Evolutionary conservation across 2,329 filamentous ascomycete species (phyloP).

Genomic region (Thielaviopsis ethacetica): DNA sequence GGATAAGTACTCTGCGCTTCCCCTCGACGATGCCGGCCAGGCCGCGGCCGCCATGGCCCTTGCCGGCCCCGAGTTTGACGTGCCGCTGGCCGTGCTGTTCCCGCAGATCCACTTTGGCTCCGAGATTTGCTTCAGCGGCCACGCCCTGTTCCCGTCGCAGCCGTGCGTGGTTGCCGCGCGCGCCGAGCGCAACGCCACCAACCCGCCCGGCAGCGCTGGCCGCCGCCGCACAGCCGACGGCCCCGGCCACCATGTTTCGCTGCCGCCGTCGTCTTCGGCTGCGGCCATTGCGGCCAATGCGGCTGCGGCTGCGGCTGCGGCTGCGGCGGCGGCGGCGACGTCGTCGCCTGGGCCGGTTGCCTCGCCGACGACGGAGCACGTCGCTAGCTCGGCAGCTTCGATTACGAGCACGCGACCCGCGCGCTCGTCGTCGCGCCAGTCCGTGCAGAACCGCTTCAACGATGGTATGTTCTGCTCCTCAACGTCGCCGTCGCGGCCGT

Average conservation of each 20-base stretch:
- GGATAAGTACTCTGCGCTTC: slow-evolving; percentile 8
- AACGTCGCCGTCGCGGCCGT: slow-evolving; percentile 2
- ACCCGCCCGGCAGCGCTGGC: background rate
- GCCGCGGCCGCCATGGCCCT: background rate
- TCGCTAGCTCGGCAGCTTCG: slow-evolving; percentile 7
- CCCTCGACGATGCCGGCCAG: slow-evolving; percentile 6
- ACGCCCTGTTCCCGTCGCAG: slow-evolving; percentile 10
- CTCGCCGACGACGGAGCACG: background rate
- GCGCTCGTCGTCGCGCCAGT: slow-evolving; percentile 9
- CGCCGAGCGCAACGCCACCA: slow-evolving; percentile 7
- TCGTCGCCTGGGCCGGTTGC: background rate
- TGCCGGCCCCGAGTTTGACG: slow-evolving; percentile 5
- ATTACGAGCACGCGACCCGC: slow-evolving; percentile 6
- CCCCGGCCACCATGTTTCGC: background rate
- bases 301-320: background rate
- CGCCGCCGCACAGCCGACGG: slow-evolving; percentile 7
- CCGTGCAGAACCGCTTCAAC: slow-evolving; percentile 5
- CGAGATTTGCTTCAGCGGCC: slow-evolving; percentile 11
- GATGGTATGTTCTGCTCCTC: slow-evolving; percentile 5
- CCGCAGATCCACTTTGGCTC: slow-evolving; percentile 10
- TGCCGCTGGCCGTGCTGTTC: slow-evolving; percentile 9
- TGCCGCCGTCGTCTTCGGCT: background rate
- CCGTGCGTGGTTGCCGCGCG: slow-evolving; percentile 7
- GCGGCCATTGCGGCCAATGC: background rate
- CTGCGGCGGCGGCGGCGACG: background rate